These are phyloP conservation scores for Sclerotinia minor DNA, from an alignment of 2,329 filamentous ascomycete species.

Conservation along the genomic window DNA sequence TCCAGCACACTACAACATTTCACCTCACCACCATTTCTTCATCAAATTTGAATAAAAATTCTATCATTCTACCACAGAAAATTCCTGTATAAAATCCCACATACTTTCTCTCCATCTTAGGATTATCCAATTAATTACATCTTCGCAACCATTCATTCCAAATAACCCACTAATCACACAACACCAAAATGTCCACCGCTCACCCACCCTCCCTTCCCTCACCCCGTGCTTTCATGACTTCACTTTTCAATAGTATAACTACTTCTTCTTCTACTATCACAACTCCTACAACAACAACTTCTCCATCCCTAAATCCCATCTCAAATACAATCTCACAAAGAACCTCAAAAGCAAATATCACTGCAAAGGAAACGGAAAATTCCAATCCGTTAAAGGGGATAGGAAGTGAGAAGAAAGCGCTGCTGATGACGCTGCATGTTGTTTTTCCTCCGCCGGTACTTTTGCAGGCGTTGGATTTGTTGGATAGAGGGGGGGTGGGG, in stretches of 20 bases:
- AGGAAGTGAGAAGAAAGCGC: constrained; percentile 41
- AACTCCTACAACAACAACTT: not conserved
- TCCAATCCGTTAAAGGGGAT: constrained; percentile 34
- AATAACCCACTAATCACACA: not conserved
- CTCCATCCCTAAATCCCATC: not conserved
- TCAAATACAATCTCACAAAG: not conserved
- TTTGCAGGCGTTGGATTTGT: constrained; percentile 80
- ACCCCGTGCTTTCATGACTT: constrained; percentile 37
- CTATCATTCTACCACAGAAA: not conserved
- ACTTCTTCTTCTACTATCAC: constrained; percentile 3
- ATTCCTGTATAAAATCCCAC: no score
- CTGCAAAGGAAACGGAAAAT: constrained; percentile 8
- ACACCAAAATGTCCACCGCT: constrained; percentile 7
- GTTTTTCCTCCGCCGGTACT: constrained; percentile 74
- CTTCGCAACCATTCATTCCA: not conserved
- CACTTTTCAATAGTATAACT: constrained; percentile 37
- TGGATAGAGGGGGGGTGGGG: constrained; percentile 75
- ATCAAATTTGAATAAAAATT: not conserved
- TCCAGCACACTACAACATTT: not conserved
- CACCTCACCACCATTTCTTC: not conserved
- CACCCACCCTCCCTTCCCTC: constrained; percentile 31
- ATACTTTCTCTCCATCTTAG: not conserved
- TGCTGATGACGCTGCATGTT: constrained; percentile 65
- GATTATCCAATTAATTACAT: not conserved
- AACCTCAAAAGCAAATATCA: constrained; percentile 1